Conservation (phyloP, 2,329 filamentous ascomycete species). For the Apiospora saccharicola region DNA sequence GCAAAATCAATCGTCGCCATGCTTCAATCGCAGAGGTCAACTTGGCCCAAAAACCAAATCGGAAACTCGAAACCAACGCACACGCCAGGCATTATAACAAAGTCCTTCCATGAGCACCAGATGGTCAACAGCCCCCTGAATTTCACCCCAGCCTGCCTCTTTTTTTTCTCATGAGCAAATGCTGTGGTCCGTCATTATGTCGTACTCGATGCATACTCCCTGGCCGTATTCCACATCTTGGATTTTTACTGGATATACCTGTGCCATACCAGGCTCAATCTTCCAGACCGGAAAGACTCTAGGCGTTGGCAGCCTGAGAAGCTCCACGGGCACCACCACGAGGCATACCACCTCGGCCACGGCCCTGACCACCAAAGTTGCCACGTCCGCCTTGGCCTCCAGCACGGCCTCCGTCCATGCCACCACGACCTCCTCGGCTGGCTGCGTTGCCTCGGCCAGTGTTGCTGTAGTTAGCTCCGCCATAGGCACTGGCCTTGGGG, state of each 20-base stretch:
- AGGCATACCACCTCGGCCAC: conserved; percentile 72
- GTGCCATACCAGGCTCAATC: not conserved
- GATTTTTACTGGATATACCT: not conserved
- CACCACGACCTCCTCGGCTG: conserved; percentile 70
- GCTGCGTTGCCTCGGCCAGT: conserved; percentile 66
- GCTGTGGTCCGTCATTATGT: conserved; percentile 3
- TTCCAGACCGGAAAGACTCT: conserved; percentile 30
- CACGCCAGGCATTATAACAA: conserved; percentile 5
- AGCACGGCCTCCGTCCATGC: conserved; percentile 65
- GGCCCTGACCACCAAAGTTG: conserved; percentile 71
- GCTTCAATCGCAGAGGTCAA: conserved; percentile 36
- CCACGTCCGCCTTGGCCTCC: conserved; percentile 71
- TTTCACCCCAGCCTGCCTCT: conserved; percentile 7
- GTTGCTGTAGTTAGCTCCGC: conserved; percentile 71
- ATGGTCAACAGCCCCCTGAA: not conserved
- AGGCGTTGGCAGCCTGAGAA: conserved; percentile 62
- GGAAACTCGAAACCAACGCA: conserved; percentile 13
- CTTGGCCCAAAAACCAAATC: conserved; percentile 28
- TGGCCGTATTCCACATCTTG: not conserved
- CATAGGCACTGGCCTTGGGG: conserved; percentile 74
- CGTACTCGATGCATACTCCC: conserved; percentile 10
- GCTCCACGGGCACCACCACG: conserved; percentile 68
- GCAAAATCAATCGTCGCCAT: conserved; percentile 34
- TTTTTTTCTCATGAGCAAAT: not conserved
- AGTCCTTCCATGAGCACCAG: conserved; percentile 15